A percentile compares a stretch with the other conserved stretches of the same genome.
These are phyloP conservation scores for Galeopsis tetrahit DNA, from an alignment of 257 asterid genomes.

Conservation along the genomic window DNA sequence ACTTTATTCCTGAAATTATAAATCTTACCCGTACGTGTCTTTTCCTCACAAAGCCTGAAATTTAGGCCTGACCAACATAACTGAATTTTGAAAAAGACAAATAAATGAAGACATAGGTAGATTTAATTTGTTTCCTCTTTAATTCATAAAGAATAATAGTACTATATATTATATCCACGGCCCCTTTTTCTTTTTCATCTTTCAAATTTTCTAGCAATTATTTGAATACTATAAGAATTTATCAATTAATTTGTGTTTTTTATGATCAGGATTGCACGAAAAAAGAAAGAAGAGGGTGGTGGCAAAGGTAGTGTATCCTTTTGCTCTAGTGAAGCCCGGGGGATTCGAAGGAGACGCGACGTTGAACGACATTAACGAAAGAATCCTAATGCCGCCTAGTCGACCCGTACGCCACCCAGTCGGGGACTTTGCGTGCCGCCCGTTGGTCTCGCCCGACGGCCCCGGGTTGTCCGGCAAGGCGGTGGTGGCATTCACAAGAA, in stretches of 20 bases:
- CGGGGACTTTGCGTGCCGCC: constrained; percentile 88
- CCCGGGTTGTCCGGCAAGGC: constrained; percentile 92
- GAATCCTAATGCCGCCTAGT: constrained; percentile 86
- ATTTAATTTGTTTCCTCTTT: constrained; percentile 21
- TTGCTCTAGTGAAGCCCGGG: constrained; percentile 88
- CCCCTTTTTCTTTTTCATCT: background rate
- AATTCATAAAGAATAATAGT: constrained; percentile 36
- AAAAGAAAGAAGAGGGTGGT: constrained; percentile 46
- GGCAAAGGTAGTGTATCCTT: constrained; percentile 76
- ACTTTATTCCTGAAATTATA: constrained; percentile 37
- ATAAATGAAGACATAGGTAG: background rate
- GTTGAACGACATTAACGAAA: constrained; percentile 76
- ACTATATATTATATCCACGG: constrained; percentile 1
- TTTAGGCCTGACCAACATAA: constrained; percentile 41
- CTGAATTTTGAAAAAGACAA: constrained; percentile 21
- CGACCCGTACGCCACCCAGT: constrained; percentile 92
- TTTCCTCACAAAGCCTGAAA: constrained; percentile 41
- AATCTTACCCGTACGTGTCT: constrained; percentile 38
- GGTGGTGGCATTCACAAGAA: constrained; percentile 81
- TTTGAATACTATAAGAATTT: too few relatives aligned
- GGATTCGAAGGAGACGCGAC: constrained; percentile 78
- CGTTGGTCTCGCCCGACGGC: constrained; percentile 66
- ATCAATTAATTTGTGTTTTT: background rate
- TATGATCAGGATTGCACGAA: constrained; percentile 39
- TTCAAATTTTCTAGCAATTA: background rate